Evolutionary conservation across 2,329 filamentous ascomycete species (phyloP).

Genomic region (Cytospora leucostoma): DNA sequence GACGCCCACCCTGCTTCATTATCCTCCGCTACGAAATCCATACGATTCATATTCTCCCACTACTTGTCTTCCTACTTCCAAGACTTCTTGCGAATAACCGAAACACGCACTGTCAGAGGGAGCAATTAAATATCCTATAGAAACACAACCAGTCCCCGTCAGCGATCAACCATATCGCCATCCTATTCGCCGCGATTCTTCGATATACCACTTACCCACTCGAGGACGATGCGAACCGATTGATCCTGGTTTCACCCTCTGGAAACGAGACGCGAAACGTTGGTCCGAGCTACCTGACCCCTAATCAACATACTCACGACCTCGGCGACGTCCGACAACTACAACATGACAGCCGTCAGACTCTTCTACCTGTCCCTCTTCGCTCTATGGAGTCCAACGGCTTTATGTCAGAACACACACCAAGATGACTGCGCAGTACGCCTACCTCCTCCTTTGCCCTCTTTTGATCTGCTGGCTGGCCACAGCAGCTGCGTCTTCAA

Average conservation of each 20-base stretch:
- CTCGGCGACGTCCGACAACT: constrained; percentile 17
- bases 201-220: neutral
- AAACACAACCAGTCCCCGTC: no score
- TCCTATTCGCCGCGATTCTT: neutral
- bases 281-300: constrained; percentile 7
- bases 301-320: neutral
- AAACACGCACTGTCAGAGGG: no score
- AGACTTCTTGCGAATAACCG: no score
- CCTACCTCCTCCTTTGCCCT: constrained; percentile 32
- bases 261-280: constrained; percentile 25
- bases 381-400: constrained; percentile 53
- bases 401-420: constrained; percentile 45
- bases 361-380: constrained; percentile 60
- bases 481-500: constrained; percentile 28
- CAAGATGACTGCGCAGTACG: constrained; percentile 58
- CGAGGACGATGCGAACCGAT: neutral
- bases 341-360: constrained; percentile 55
- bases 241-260: neutral
- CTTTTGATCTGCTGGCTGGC: constrained; percentile 31
- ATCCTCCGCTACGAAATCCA: neutral
- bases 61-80: no score
- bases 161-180: no score
- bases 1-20: neutral
- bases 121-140: no score
- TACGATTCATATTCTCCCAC: neutral